Evolutionary conservation across 768 basidiomycete species (phyloP).

Genomic region (Leucosporidium scottii): DNA sequence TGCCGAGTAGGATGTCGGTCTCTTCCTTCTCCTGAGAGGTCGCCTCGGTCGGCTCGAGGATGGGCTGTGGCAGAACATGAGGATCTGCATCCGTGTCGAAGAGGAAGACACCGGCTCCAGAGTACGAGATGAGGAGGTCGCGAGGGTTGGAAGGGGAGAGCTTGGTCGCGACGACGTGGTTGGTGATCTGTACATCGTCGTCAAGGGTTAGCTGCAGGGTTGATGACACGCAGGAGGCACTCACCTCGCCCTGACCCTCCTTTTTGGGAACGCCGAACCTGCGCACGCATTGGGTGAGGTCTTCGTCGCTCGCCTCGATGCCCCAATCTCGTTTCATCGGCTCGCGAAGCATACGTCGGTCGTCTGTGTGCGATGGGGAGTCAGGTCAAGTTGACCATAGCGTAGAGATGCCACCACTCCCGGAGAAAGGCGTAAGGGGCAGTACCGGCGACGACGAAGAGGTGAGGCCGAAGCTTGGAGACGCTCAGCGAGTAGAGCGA

Average conservation of each 20-base stretch:
- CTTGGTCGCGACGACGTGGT: slow-evolving; percentile 34
- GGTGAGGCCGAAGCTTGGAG: slow-evolving; percentile 25
- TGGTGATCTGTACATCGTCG: background rate
- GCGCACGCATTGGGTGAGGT: slow-evolving; percentile 36
- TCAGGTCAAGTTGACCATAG: background rate
- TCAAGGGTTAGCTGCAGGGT: background rate
- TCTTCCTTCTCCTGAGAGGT: background rate
- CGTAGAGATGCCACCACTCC: background rate
- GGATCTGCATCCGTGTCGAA: slow-evolving; percentile 30
- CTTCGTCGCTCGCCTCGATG: background rate
- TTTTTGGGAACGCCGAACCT: slow-evolving; percentile 31
- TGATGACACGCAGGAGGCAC: too few relatives aligned
- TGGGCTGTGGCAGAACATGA: background rate
- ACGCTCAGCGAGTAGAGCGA: slow-evolving; percentile 34
- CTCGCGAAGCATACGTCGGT: slow-evolving; percentile 33
- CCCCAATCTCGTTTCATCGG: slow-evolving; percentile 27
- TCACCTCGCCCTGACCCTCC: background rate
- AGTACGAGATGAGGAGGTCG: slow-evolving; percentile 32
- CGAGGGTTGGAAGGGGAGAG: slow-evolving; percentile 17
- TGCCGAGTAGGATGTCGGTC: background rate
- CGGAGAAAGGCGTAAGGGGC: slow-evolving; percentile 33
- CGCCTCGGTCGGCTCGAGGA: background rate
- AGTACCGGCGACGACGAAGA: slow-evolving; percentile 36
- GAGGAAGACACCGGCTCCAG: slow-evolving; percentile 25
- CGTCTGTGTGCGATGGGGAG: slow-evolving; percentile 11